Evolutionary conservation across 345 rosid genomes (phyloP).

Genomic region (Eucalyptus cloeziana): DNA sequence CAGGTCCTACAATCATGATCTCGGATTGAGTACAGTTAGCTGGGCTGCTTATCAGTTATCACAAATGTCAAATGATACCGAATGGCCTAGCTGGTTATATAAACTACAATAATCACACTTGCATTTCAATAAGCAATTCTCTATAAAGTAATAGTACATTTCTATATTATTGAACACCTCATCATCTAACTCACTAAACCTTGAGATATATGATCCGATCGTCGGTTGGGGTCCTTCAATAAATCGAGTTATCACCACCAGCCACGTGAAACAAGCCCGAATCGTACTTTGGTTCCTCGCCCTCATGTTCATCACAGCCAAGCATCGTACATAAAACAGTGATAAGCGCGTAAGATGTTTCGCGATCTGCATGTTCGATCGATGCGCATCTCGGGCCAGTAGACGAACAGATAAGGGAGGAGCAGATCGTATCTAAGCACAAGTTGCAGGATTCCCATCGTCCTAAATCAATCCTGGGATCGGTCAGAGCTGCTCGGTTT

Average conservation of each 20-base stretch:
- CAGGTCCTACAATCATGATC: not conserved
- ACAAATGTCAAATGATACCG: not conserved
- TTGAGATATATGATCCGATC: not conserved
- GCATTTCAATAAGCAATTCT: not conserved
- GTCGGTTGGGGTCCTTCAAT: not conserved
- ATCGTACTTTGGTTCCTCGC: not conserved
- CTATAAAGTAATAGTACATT: not conserved
- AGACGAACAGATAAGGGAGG: not conserved
- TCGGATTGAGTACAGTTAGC: not conserved
- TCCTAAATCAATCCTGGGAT: not conserved
- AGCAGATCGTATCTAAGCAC: not conserved
- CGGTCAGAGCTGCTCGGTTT: not conserved
- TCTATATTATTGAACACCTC: not conserved
- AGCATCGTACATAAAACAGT: not conserved
- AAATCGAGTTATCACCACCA: not conserved
- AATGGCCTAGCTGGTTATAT: not conserved
- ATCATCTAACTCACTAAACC: not conserved
- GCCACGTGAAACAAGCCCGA: not conserved
- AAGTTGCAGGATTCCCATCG: not conserved
- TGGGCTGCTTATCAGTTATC: not conserved
- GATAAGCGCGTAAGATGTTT: not conserved
- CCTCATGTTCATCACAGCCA: not conserved
- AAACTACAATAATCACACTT: not conserved
- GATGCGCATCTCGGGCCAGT: not conserved
- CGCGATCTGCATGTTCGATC: not conserved